Conservation (phyloP, 73 alveolate species). For the Blepharisma stoltei region DNA sequence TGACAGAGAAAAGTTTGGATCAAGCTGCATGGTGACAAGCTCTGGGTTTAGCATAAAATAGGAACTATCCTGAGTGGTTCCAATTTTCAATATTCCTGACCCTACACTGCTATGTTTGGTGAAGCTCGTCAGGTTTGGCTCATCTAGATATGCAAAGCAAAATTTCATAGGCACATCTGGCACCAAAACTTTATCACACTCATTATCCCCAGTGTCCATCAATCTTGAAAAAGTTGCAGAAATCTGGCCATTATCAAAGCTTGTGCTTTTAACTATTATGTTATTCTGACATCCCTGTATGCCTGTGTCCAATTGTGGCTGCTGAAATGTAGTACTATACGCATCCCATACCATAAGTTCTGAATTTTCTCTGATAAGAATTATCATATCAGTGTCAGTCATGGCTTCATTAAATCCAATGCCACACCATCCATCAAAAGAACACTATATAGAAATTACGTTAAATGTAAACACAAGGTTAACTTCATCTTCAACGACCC, state of each 20-base stretch:
- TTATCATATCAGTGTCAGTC: slow-evolving; percentile 5
- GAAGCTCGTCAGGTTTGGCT: neutral
- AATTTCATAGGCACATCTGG: neutral
- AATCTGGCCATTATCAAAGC: neutral
- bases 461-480: neutral
- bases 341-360: neutral
- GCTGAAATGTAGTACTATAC: neutral
- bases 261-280: neutral
- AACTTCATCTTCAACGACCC: neutral
- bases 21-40: neutral
- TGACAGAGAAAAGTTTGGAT: neutral
- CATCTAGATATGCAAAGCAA: neutral
- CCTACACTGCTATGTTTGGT: neutral
- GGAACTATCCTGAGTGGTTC: neutral
- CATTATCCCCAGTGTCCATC: neutral
- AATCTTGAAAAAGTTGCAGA: neutral
- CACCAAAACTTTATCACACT: neutral
- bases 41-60: neutral
- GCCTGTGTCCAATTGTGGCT: neutral
- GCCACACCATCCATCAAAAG: slow-evolving; percentile 22
- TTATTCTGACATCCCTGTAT: neutral
- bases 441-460: slow-evolving; percentile 7
- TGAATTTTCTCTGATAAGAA: neutral
- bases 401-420: slow-evolving; percentile 8
- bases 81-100: neutral